Evolutionary conservation across 176 grass and related monocot species (phyloP), one percentile per base, ranked within the genome.

Genomic region (Avena eriantha): DNA sequence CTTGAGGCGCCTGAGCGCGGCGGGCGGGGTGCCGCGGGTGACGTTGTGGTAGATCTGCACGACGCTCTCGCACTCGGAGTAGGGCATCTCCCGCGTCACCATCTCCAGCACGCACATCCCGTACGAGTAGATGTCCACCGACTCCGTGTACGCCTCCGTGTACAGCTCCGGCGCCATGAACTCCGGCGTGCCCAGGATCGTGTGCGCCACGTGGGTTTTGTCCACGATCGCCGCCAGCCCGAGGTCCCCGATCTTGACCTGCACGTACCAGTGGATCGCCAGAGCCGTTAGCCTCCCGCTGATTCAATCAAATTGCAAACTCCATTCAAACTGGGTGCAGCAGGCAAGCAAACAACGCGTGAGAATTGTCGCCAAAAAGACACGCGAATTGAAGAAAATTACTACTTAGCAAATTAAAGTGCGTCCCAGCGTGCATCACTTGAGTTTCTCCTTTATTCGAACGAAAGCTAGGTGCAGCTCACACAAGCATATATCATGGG

Each of bases 141-240:
- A 93, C 86, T 98, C 97, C 11, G 94, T 98, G 88, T 98, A 98
- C 34, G 89, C 83, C 92, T 96, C 96, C 81, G 93, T 91, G 78
- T 92, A 98, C 8, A 98, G 84, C 92, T 98, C 96, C 73, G 96
- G 96, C 73, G 96, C 96, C 96, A 98, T 98, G 96, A 92, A 98
- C 88, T 96, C 97, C 22, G 97, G 97, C 65, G 97, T 98, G 18
- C 97, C 97, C 14, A 98, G 90, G 34, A 98, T 74, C 31, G 97
- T 94, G 85, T 94, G 93, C 33, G 97, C 94, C 57, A 89, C 87
- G 90, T 91, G 97, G 67, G 65, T 91, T 86, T 87, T 95, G 67
- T 86, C 94, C 84, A 98, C 97, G 57, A 94, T 94, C 43, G 92
- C 94, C 54, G 97, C 93, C 63, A 98, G 92, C 83, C 97, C 97